phyloP scores from a whole-genome alignment of 768 basidiomycete species.

The Clavaria fumosa region DNA sequence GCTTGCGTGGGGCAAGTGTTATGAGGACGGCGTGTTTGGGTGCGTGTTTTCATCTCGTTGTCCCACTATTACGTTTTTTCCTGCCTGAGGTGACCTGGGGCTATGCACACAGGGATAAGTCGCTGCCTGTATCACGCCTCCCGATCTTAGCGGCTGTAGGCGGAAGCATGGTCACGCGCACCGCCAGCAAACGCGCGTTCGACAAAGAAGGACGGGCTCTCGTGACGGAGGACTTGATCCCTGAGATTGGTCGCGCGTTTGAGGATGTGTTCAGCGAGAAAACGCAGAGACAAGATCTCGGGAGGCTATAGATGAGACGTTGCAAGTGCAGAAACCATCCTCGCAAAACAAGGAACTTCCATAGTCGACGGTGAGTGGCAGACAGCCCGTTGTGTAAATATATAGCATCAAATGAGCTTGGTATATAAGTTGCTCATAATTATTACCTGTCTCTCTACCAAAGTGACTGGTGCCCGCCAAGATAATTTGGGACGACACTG shows the following conservation, averaged over 20 bases:
- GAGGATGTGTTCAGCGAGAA: slow-evolving; percentile 52
- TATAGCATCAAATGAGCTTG: too few relatives aligned
- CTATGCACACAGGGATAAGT: slow-evolving; percentile 29
- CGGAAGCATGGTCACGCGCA: slow-evolving; percentile 79
- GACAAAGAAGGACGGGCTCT: slow-evolving; percentile 61
- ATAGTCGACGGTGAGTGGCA: too few relatives aligned
- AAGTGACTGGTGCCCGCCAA: too few relatives aligned
- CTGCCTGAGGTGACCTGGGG: background rate
- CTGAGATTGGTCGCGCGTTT: slow-evolving; percentile 54
- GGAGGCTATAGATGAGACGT: too few relatives aligned
- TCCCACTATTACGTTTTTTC: background rate
- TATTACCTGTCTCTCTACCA: too few relatives aligned
- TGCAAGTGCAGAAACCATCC: too few relatives aligned
- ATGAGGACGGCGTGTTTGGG: slow-evolving; percentile 75
- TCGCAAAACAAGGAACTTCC: too few relatives aligned
- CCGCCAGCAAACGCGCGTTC: slow-evolving; percentile 66
- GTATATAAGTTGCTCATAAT: too few relatives aligned
- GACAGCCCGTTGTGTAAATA: too few relatives aligned
- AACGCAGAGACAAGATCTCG: slow-evolving; percentile 23
- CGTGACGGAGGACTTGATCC: slow-evolving; percentile 67
- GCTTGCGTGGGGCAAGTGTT: slow-evolving; percentile 92
- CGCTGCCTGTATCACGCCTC: slow-evolving; percentile 44
- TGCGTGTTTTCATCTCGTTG: slow-evolving; percentile 19
- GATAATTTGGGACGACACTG: too few relatives aligned
- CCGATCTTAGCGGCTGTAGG: slow-evolving; percentile 77